Percentiles rank a stretch among this genome's conserved stretches.
phyloP scores from a whole-genome alignment of 345 rosid genomes.

The Salix brachista region DNA sequence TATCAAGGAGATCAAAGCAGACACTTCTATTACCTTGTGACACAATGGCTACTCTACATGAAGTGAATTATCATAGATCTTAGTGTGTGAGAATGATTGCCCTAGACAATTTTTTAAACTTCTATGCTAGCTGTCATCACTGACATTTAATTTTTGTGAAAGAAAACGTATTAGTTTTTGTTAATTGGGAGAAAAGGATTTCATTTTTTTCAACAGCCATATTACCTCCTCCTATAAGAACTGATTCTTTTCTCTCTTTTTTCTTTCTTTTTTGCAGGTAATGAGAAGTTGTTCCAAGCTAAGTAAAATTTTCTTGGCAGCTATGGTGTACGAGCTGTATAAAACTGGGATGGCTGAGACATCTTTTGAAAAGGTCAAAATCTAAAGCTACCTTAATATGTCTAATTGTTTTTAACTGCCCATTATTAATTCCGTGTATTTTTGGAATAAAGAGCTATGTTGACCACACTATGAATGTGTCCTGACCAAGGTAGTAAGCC shows the following conservation, averaged over 20 bases:
- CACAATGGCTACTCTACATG: no score
- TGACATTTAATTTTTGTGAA: no score
- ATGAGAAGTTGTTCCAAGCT: constrained; percentile 68
- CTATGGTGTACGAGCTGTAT: constrained; percentile 92
- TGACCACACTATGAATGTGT: background rate
- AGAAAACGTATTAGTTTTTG: no score
- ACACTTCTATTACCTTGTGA: no score
- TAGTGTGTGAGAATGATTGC: no score
- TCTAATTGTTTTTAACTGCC: background rate
- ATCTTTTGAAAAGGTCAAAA: constrained; percentile 69
- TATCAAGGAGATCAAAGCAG: no score
- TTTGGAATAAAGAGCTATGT: background rate
- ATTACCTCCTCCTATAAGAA: background rate
- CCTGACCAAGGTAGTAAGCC: background rate
- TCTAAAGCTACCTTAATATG: background rate
- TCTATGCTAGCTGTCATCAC: no score
- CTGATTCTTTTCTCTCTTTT: background rate
- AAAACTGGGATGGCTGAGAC: constrained; percentile 93
- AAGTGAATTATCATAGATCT: no score
- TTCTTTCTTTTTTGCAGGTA: constrained; percentile 37
- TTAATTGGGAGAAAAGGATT: background rate
- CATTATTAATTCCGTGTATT: background rate
- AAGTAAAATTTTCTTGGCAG: constrained; percentile 80
- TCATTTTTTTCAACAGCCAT: background rate
- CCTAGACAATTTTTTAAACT: no score